Conservation (phyloP, 306 rosid genomes). For the Cicer arietinum region DNA sequence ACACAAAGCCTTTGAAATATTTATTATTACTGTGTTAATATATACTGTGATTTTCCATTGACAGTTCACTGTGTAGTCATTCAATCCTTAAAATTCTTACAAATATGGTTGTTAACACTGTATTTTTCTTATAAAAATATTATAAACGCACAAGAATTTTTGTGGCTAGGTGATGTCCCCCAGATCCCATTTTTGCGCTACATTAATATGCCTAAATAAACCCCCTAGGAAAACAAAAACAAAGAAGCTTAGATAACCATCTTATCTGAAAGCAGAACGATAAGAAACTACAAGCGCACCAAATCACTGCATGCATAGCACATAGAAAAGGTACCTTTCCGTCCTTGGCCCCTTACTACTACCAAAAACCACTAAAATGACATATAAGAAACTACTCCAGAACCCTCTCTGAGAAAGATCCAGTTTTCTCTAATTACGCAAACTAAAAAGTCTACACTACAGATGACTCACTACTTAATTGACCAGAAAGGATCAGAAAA, state of each 20-base stretch:
- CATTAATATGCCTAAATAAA: slow-evolving; percentile 6
- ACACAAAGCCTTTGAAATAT: not conserved
- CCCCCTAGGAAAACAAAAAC: slow-evolving; percentile 16
- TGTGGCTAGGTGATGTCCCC: slow-evolving; percentile 10
- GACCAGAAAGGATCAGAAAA: slow-evolving; percentile 4
- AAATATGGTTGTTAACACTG: not conserved
- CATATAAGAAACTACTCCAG: slow-evolving; percentile 16
- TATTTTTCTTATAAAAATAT: not conserved
- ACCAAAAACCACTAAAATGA: slow-evolving; percentile 36
- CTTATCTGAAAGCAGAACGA: not conserved
- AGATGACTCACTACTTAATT: slow-evolving; percentile 23
- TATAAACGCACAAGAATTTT: not conserved
- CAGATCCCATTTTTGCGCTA: slow-evolving; percentile 24
- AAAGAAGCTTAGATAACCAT: not conserved
- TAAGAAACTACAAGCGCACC: slow-evolving; percentile 12
- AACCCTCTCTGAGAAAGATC: not conserved
- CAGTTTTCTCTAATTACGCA: slow-evolving; percentile 17
- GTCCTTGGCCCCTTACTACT: not conserved
- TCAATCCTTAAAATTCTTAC: slow-evolving; percentile 3
- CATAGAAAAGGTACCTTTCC: slow-evolving; percentile 18
- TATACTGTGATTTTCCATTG: slow-evolving; percentile 8
- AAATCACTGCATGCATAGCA: not conserved
- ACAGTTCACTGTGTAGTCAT: slow-evolving; percentile 4
- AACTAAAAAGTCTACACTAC: not conserved
- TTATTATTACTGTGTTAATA: slow-evolving; percentile 20